Evolutionary conservation across 768 basidiomycete species (phyloP).

Genomic region (Auricularia sp.): DNA sequence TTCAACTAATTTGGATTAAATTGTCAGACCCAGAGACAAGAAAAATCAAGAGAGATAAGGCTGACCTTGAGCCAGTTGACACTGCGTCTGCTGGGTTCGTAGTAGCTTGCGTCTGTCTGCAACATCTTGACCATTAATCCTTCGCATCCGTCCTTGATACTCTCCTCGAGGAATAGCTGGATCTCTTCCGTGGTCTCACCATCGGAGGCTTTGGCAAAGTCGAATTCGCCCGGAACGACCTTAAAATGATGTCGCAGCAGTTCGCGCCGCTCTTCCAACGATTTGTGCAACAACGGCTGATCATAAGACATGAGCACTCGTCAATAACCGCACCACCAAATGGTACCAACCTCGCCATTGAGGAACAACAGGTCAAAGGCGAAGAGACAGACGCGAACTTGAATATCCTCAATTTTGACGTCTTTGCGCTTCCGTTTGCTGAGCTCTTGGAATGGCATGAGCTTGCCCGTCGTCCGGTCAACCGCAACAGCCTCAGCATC

Average conservation of each 20-base stretch:
- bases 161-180: conserved; percentile 87
- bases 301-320: neutral
- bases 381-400: conserved; percentile 91
- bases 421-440: conserved; percentile 93
- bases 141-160: conserved; percentile 96
- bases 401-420: conserved; percentile 94
- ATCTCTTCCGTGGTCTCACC: conserved; percentile 87
- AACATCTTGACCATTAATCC: conserved; percentile 99
- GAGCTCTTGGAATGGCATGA: conserved; percentile 98
- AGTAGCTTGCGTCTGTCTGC: conserved; percentile 81
- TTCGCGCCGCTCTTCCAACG: conserved; percentile 65
- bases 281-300: conserved; percentile 73
- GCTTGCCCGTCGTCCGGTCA: conserved; percentile 68
- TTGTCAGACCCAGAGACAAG: conserved; percentile 3
- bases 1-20: conserved; percentile 55
- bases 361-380: conserved; percentile 94
- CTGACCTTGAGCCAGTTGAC: conserved; percentile 96
- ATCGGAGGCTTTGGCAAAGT: conserved; percentile 87
- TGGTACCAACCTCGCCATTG: conserved; percentile 74
- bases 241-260: conserved; percentile 73
- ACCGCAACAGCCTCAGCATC: conserved; percentile 97
- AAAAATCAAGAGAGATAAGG: neutral
- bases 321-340: neutral
- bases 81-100: conserved; percentile 90
- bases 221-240: conserved; percentile 79